These are phyloP conservation scores for Agarophyton chilense DNA, from an alignment of 23 red algal genomes.

Conservation along the genomic window DNA sequence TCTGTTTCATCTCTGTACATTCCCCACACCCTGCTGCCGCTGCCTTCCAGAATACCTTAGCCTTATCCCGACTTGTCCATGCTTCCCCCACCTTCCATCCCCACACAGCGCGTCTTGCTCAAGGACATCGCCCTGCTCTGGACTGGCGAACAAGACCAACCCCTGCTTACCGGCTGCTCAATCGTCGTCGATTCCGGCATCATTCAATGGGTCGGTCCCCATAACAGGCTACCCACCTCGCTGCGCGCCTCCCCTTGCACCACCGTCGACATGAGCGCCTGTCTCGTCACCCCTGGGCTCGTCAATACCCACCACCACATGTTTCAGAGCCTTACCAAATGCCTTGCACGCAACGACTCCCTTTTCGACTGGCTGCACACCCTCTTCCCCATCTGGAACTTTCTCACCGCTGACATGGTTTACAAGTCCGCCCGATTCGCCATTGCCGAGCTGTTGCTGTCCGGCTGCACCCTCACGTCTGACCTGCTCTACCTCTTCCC, in stretches of 20 bases:
- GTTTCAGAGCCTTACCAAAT: constrained; percentile 62
- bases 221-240: constrained; percentile 38
- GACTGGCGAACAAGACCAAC: constrained; percentile 43
- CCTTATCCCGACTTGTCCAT: background rate
- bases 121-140: constrained; percentile 62
- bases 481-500: constrained; percentile 62
- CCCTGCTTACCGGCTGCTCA: constrained; percentile 29
- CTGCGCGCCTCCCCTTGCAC: constrained; percentile 8
- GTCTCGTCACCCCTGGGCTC: constrained; percentile 43
- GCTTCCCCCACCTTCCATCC: background rate
- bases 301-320: constrained; percentile 72
- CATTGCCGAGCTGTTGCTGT: constrained; percentile 52
- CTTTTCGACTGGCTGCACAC: constrained; percentile 57
- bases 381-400: constrained; percentile 42
- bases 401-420: constrained; percentile 62
- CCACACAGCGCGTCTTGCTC: constrained; percentile 40
- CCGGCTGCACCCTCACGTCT: constrained; percentile 53
- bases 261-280: constrained; percentile 59
- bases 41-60: background rate
- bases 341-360: constrained; percentile 35
- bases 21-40: too few relatives aligned
- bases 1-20: too few relatives aligned
- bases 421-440: constrained; percentile 52
- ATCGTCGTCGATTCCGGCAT: constrained; percentile 54
- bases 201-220: constrained; percentile 55